These are phyloP conservation scores for Phalaenopsis hybrid DNA, from an alignment of 116 monocot species.

Conservation along the genomic window DNA sequence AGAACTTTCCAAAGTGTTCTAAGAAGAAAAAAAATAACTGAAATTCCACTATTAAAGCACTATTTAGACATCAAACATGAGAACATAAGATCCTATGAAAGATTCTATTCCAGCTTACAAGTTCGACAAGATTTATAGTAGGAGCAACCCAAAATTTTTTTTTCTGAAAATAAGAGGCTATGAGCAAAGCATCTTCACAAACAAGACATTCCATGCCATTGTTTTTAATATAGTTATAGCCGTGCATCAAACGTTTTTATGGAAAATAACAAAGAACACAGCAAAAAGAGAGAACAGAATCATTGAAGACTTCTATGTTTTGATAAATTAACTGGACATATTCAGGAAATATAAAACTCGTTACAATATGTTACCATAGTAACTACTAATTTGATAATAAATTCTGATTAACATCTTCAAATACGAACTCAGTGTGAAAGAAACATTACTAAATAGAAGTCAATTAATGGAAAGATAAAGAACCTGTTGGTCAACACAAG, in stretches of 20 bases:
- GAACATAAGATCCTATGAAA: background rate
- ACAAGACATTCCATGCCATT: background rate
- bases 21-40: too few relatives aligned
- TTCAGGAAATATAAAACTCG: background rate
- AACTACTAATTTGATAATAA: background rate
- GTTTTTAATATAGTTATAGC: background rate
- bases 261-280: background rate
- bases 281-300: background rate
- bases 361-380: background rate
- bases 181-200: background rate
- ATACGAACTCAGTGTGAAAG: background rate
- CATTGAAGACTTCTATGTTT: background rate
- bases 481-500: conserved; percentile 91
- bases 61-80: background rate
- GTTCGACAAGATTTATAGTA: background rate
- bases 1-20: too few relatives aligned
- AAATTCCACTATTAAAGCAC: background rate
- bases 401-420: background rate
- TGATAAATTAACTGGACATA: conserved; percentile 2
- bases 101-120: background rate
- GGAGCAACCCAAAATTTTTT: background rate
- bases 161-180: background rate
- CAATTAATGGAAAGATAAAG: background rate
- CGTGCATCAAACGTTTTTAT: background rate
- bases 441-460: background rate